These are phyloP conservation scores for Syzygium syzygioides DNA, from an alignment of 441 rosid genomes.

Conservation along the genomic window DNA sequence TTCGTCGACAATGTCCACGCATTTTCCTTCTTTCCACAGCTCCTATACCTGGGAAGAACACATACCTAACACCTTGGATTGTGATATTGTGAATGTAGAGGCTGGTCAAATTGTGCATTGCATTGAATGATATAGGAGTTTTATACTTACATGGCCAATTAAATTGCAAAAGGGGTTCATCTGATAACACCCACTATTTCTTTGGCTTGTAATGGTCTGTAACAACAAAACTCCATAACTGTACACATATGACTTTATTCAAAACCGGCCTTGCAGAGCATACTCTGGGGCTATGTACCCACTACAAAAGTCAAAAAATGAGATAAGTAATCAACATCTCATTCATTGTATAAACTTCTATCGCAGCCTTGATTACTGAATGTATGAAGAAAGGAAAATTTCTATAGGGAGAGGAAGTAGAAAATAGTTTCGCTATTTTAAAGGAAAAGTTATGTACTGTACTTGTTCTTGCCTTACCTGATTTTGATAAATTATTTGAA, in stretches of 20 bases:
- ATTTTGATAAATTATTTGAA: no score
- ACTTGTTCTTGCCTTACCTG: no score
- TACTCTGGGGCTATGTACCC: conserved; percentile 3
- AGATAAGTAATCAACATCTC: neutral
- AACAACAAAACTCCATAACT: neutral
- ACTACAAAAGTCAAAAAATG: neutral
- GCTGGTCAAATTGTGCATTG: no score
- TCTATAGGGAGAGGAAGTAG: no score
- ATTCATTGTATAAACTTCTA: neutral
- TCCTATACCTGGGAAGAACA: neutral
- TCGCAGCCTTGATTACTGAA: no score
- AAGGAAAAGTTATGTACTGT: no score
- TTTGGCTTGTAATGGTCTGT: neutral
- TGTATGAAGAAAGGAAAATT: no score
- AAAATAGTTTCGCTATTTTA: no score
- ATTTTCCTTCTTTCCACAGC: conserved; percentile 6
- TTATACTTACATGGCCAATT: neutral
- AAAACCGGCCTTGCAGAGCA: neutral
- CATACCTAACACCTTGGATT: neutral
- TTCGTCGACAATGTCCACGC: conserved; percentile 1
- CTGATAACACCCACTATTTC: neutral
- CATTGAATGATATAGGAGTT: neutral
- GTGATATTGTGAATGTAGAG: neutral
- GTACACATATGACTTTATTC: neutral
- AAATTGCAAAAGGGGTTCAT: neutral